Conservation (phyloP, 306 rosid species). For the Comarum palustre region DNA sequence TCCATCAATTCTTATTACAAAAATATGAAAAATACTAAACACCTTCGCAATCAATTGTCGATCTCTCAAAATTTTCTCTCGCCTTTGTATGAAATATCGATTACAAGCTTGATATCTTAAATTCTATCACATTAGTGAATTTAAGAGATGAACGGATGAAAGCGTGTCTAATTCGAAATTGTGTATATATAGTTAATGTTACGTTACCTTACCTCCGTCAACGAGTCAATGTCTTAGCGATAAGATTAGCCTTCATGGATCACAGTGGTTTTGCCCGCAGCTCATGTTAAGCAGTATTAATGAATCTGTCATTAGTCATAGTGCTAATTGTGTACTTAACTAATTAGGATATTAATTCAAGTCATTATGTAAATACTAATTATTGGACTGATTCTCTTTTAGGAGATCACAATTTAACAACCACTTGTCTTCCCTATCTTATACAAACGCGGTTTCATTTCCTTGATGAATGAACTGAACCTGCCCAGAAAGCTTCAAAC, state of each 20-base stretch:
- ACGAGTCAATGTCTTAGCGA: background rate
- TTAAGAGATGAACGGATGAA: no score
- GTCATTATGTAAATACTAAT: background rate
- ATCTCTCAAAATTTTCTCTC: no score
- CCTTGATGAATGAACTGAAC: background rate
- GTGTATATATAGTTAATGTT: no score
- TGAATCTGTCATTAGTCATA: no score
- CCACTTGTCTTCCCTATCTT: background rate
- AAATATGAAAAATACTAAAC: no score
- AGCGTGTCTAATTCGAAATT: no score
- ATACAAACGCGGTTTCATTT: background rate
- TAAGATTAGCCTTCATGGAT: background rate
- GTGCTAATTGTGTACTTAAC: background rate
- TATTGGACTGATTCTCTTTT: background rate
- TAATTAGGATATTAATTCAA: background rate
- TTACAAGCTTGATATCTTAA: background rate
- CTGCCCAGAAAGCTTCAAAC: conserved; percentile 2
- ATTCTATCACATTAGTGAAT: background rate
- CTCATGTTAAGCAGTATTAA: background rate
- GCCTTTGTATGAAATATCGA: background rate
- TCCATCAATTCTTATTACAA: no score
- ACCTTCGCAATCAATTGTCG: no score
- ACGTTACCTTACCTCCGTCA: no score
- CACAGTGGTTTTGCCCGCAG: background rate
- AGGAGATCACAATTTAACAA: background rate